A percentile compares a stretch with the other conserved stretches of the same genome.
phyloP scores from a whole-genome alignment of 148 eudicot genomes.

The Rhododendron ferrugineum region DNA sequence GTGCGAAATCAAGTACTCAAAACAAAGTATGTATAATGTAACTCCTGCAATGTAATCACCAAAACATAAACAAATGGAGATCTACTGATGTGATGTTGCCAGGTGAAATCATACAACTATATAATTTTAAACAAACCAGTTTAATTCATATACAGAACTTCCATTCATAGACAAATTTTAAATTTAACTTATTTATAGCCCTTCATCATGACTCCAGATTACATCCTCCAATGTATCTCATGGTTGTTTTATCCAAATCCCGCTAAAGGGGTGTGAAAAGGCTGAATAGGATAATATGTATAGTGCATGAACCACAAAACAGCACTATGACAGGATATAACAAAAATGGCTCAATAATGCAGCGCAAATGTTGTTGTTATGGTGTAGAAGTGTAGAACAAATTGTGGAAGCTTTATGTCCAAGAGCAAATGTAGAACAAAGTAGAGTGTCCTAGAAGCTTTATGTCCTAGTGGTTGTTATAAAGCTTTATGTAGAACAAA shows the following conservation, averaged over 20 bases:
- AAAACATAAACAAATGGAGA: background rate
- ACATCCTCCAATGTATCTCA: background rate
- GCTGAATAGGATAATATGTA: background rate
- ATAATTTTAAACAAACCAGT: background rate
- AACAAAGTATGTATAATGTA: background rate
- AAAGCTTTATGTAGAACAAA: background rate
- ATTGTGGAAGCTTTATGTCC: too few species aligned
- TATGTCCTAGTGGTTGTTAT: background rate
- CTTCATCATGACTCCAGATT: background rate
- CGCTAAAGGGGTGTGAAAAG: background rate
- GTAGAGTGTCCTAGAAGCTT: background rate
- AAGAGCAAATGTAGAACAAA: background rate
- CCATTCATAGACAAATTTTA: background rate
- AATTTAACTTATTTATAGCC: background rate
- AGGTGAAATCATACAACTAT: constrained; percentile 1
- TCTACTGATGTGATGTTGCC: background rate
- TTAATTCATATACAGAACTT: background rate
- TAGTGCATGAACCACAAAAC: background rate
- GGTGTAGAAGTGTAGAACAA: background rate
- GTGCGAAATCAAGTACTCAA: background rate
- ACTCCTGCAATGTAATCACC: background rate
- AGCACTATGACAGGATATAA: background rate
- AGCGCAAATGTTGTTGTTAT: background rate
- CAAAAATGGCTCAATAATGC: background rate
- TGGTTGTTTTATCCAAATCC: background rate